A percentile compares a stretch with the other conserved stretches of the same genome.
Conservation (phyloP, 2,329 filamentous ascomycete species). For the Aspergillus sp. region DNA sequence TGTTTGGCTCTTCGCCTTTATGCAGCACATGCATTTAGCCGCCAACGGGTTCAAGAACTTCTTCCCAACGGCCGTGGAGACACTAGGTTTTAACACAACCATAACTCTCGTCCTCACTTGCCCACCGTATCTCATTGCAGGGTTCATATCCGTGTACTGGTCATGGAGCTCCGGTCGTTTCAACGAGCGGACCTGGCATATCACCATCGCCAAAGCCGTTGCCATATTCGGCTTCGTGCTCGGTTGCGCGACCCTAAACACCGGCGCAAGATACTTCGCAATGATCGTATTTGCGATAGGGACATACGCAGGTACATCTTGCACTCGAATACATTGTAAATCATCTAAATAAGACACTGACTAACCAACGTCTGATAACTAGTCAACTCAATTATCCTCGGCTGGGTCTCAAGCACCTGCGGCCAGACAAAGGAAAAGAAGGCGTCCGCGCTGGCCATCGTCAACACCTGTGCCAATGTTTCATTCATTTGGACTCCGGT, state of each 20-base stretch:
- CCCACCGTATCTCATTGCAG: slow-evolving; percentile 51
- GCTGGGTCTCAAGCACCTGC: slow-evolving; percentile 43
- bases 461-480: slow-evolving; percentile 43
- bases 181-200: slow-evolving; percentile 35
- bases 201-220: slow-evolving; percentile 25
- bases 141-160: slow-evolving; percentile 47
- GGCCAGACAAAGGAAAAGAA: slow-evolving; percentile 48
- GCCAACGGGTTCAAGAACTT: slow-evolving; percentile 48
- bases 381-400: slow-evolving; percentile 45
- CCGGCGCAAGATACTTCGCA: slow-evolving; percentile 33
- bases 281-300: slow-evolving; percentile 34
- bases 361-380: neutral
- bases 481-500: slow-evolving; percentile 39
- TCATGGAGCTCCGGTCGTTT: slow-evolving; percentile 53
- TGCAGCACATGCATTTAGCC: slow-evolving; percentile 50
- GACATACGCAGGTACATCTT: slow-evolving; percentile 24
- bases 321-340: too few species aligned
- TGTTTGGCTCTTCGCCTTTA: slow-evolving; percentile 45
- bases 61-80: slow-evolving; percentile 47
- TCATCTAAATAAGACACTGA: too few species aligned
- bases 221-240: slow-evolving; percentile 34
- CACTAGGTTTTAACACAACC: slow-evolving; percentile 47
- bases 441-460: slow-evolving; percentile 42
- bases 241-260: slow-evolving; percentile 28
- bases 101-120: slow-evolving; percentile 52